Evolutionary conservation across 345 rosid genomes (phyloP).

Genomic region (thale cress (Arabidopsis thaliana)): TAIR10.1 NC_003075.7:8418001-8418500

Average conservation of each 20-base stretch:
- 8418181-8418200: background rate
- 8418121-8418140: background rate
- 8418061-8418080: background rate
- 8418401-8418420: constrained; percentile 48
- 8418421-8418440: constrained; percentile 26
- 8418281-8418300: constrained; percentile 21
- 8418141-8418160: background rate
- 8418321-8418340: constrained; percentile 7
- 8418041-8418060: too few relatives aligned
- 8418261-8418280: constrained; percentile 4
- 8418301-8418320: constrained; percentile 1
- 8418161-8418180: background rate
- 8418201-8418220: constrained; percentile 5
- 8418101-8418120: background rate
- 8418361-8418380: constrained; percentile 48
- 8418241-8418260: constrained; percentile 32
- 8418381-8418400: constrained; percentile 46
- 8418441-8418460: constrained; percentile 36
- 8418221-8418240: constrained; percentile 32
- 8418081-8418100: background rate
- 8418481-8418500: constrained; percentile 48
- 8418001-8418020: background rate
- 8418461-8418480: constrained; percentile 40
- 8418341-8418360: background rate
- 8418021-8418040: background rate